Evolutionary conservation across 371 early-diverging fungal species (phyloP), one percentile per base, ranked within the genome.

Genomic region (Fennellomyces sp.): DNA sequence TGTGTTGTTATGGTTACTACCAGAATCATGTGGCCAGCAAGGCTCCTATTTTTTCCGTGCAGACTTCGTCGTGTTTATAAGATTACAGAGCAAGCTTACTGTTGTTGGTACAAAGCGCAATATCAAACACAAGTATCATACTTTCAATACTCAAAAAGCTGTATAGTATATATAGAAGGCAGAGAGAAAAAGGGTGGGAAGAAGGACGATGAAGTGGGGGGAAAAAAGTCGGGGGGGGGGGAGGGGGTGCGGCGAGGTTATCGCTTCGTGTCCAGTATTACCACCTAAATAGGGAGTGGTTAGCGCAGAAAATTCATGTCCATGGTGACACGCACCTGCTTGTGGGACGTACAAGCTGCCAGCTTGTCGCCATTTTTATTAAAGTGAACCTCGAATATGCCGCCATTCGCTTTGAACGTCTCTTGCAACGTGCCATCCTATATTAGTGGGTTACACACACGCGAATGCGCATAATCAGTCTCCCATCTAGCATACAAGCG

Each of bases 351-450:
- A 55, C 81, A 81, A 19, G 81, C 81, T 28, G 81, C 81, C 41
- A 81, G 54, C 56, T 76, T 80, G 29, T 82, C 75, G 10, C 85
- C 86, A 38, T 74, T 78, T 66, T 80, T 82, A 62, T 83, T 90
- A 75, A 88, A 93, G 58, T 87, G 84, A 0, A 91, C 87, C 64
- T 91, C 91, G 66, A 90, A 91, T 13, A 92, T 87, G 8, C 88
- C 91, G 27, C 88, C 91, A 61, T 86, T 84, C 26, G 88, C 86
- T 39, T 79, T 74, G 63, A 78, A 88, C 0, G 90, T 84, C 60
- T 86, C 89, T 57, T 83, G 78, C 38, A 91, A 56, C 5, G 81
- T 63, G 6, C 92, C 92, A 58, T 85, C 80, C 85, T 82, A 65
- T 25, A 68, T 17, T 19, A 15, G 45, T 11, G 41, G n/a, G 41